Evolutionary conservation across 345 rosid genomes (phyloP).

Genomic region (Crucihimalaya himalaica): DNA sequence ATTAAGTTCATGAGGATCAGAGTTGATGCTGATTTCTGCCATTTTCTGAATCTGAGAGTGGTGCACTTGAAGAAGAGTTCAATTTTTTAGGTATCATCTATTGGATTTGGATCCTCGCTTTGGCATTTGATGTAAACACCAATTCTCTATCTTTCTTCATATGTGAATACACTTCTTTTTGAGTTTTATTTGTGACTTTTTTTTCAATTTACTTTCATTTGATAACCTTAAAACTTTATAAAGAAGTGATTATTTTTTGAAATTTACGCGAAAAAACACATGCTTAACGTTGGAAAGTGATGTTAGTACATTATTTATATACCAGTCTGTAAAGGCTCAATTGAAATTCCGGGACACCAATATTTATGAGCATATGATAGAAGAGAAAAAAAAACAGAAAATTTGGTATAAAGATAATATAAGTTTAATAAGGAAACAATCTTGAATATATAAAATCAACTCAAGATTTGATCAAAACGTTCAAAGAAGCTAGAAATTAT

Average conservation of each 20-base stretch:
- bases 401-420: no score
- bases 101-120: slow-evolving; percentile 13
- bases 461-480: not conserved
- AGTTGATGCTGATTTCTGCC: not conserved
- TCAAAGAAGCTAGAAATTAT: not conserved
- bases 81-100: slow-evolving; percentile 1
- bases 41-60: slow-evolving; percentile 2
- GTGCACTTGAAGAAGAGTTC: slow-evolving; percentile 9
- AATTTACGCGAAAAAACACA: not conserved
- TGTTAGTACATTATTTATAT: not conserved
- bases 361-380: not conserved
- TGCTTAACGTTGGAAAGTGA: not conserved
- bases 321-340: not conserved
- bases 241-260: slow-evolving; percentile 1
- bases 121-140: not conserved
- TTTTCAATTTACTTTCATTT: slow-evolving; percentile 13
- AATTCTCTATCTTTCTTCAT: not conserved
- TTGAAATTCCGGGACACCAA: not conserved
- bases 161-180: slow-evolving; percentile 30
- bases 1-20: slow-evolving; percentile 9
- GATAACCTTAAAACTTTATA: not conserved
- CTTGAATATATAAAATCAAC: not conserved
- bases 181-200: slow-evolving; percentile 4
- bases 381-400: not conserved
- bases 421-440: not conserved